Percentiles rank a stretch among this genome's conserved stretches.
Evolutionary conservation across 2,329 filamentous ascomycete genomes (phyloP).

Genomic region (Fusarium udum): DNA sequence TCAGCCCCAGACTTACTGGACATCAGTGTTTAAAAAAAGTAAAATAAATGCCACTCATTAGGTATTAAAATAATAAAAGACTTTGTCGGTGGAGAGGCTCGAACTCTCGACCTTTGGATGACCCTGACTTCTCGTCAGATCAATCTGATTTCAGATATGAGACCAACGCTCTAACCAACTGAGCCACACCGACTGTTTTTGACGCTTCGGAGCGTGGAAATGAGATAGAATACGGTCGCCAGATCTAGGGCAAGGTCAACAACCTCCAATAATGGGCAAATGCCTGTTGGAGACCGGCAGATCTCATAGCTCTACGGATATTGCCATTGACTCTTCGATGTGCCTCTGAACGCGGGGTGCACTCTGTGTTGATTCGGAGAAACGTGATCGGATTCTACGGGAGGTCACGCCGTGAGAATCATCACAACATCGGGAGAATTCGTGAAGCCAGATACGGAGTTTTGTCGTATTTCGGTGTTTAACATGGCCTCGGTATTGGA

Average conservation of each 20-base stretch:
- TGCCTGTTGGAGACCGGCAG: not conserved
- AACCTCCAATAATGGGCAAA: no score
- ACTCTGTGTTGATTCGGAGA: conserved; percentile 8
- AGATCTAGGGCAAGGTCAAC: fast-evolving
- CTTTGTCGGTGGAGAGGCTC: conserved; percentile 42
- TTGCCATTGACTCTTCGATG: not conserved
- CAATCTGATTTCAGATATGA: conserved; percentile 36
- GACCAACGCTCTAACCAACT: conserved; percentile 46
- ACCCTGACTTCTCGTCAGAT: conserved; percentile 37
- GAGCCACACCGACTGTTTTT: conserved; percentile 41
- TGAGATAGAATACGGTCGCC: not conserved
- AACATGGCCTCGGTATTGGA: not conserved
- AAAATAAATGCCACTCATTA: no score
- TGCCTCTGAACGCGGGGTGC: conserved; percentile 2
- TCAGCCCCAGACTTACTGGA: no score
- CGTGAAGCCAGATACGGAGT: conserved; percentile 21
- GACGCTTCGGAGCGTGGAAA: conserved; percentile 1
- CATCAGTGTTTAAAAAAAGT: no score
- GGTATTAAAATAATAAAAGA: not conserved
- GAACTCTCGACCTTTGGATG: conserved; percentile 46
- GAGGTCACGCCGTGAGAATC: conserved; percentile 10
- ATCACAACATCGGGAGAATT: conserved; percentile 18
- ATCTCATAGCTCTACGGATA: not conserved
- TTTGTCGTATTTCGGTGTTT: conserved; percentile 32
- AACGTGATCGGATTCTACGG: conserved; percentile 36